Percentiles rank a stretch among this genome's conserved stretches.
Evolutionary conservation across 176 grass and related monocot species (phyloP).

Genomic region (Lolium multiflorum): DNA sequence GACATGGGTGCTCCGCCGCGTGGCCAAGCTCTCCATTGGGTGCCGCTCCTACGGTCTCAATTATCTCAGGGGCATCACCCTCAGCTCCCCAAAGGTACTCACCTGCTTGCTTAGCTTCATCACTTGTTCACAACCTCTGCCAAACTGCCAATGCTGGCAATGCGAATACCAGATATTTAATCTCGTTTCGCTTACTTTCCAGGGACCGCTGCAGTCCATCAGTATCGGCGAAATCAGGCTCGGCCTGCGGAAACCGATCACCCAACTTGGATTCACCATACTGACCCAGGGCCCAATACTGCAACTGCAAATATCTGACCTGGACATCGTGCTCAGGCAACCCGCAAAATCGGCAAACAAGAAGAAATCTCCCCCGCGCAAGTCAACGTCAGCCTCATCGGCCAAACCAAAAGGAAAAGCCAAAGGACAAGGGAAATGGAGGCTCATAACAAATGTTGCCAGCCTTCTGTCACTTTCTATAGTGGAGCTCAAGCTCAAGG

Average conservation of each 20-base stretch:
- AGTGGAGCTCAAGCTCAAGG: conserved; percentile 84
- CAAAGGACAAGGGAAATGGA: conserved; percentile 60
- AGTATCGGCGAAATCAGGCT: conserved; percentile 78
- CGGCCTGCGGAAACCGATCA: conserved; percentile 56
- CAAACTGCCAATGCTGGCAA: background rate
- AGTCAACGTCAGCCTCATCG: conserved; percentile 42
- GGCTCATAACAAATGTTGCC: conserved; percentile 61
- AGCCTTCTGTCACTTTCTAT: conserved; percentile 71
- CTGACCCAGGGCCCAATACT: conserved; percentile 58
- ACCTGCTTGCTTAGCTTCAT: background rate
- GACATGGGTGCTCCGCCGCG: conserved; percentile 61
- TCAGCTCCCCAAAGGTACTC: conserved; percentile 73
- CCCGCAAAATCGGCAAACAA: conserved; percentile 61
- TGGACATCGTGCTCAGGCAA: conserved; percentile 77
- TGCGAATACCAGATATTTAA: background rate
- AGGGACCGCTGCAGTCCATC: conserved; percentile 78
- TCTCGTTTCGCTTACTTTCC: conserved; percentile 25
- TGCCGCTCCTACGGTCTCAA: conserved; percentile 70
- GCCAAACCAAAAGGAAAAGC: conserved; percentile 58
- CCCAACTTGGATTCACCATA: conserved; percentile 58
- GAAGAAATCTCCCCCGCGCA: conserved; percentile 64
- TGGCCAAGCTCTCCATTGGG: conserved; percentile 63
- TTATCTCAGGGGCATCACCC: conserved; percentile 69
- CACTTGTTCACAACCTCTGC: background rate
- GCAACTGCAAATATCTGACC: conserved; percentile 76